Conservation (phyloP, 2,329 filamentous ascomycete genomes). For the Fusarium longipes region DNA sequence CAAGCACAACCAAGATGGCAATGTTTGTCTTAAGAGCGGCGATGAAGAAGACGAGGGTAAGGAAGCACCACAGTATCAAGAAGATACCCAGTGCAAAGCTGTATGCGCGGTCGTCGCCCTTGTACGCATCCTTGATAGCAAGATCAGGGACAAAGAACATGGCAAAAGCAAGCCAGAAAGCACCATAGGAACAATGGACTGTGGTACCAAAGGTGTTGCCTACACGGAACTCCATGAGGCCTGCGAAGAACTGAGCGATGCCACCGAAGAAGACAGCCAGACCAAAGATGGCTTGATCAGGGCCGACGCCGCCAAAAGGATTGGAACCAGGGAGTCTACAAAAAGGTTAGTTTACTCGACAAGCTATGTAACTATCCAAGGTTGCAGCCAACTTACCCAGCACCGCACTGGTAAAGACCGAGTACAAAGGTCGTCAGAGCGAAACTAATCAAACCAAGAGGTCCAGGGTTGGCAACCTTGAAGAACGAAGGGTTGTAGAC, state of each 20-base stretch:
- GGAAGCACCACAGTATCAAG: slow-evolving; percentile 69
- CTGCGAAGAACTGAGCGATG: slow-evolving; percentile 73
- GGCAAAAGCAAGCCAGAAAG: slow-evolving; percentile 70
- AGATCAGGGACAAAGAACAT: slow-evolving; percentile 66
- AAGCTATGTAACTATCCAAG: accelerated
- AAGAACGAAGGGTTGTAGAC: slow-evolving; percentile 50
- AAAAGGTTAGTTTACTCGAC: not conserved
- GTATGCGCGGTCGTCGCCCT: slow-evolving; percentile 51
- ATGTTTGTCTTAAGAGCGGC: slow-evolving; percentile 69
- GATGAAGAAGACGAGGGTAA: slow-evolving; percentile 66
- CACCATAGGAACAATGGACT: slow-evolving; percentile 69
- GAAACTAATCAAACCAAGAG: slow-evolving; percentile 71
- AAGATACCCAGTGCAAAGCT: slow-evolving; percentile 68
- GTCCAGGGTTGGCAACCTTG: slow-evolving; percentile 69
- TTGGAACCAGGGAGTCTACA: slow-evolving; percentile 50
- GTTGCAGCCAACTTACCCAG: slow-evolving; percentile 58
- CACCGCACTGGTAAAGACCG: slow-evolving; percentile 59
- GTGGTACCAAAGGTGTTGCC: slow-evolving; percentile 74
- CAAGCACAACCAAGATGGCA: slow-evolving; percentile 67
- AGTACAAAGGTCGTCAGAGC: slow-evolving; percentile 74
- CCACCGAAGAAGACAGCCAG: slow-evolving; percentile 67
- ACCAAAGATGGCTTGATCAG: slow-evolving; percentile 53
- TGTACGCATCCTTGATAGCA: slow-evolving; percentile 61
- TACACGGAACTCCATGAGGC: slow-evolving; percentile 65
- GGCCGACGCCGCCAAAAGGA: slow-evolving; percentile 50